phyloP scores from a whole-genome alignment of 352 stramenopile species.

The Globisporangium uncinulatum region DNA sequence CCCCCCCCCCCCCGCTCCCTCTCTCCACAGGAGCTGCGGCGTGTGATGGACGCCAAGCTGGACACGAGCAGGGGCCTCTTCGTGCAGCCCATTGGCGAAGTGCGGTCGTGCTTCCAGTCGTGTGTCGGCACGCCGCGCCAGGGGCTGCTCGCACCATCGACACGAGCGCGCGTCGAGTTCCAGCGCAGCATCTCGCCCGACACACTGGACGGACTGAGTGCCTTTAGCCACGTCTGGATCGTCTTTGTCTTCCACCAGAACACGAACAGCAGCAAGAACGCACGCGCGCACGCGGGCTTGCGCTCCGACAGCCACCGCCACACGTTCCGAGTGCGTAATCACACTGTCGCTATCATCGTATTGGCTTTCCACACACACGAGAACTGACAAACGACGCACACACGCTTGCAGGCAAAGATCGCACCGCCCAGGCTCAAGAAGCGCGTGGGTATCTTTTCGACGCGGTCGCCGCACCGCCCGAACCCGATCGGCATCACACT shows the following conservation, averaged over 20 bases:
- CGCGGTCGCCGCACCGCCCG: slow-evolving; percentile 94
- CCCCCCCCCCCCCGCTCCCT: neutral
- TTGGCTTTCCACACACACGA: slow-evolving; percentile 1
- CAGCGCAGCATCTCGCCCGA: slow-evolving; percentile 76
- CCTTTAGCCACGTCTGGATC: slow-evolving; percentile 88
- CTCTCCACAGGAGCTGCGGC: slow-evolving; percentile 45
- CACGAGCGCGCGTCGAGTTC: slow-evolving; percentile 65
- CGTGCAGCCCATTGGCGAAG: slow-evolving; percentile 69
- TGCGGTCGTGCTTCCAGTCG: slow-evolving; percentile 75
- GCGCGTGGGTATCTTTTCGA: slow-evolving; percentile 93
- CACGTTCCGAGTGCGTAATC: slow-evolving; percentile 39
- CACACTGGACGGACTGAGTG: slow-evolving; percentile 57
- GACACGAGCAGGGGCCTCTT: slow-evolving; percentile 71
- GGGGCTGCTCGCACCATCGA: slow-evolving; percentile 68
- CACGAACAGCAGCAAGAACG: slow-evolving; percentile 79
- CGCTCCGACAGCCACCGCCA: slow-evolving; percentile 67
- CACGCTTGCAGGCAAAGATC: slow-evolving; percentile 47
- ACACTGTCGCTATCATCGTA: neutral
- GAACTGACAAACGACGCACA: neutral
- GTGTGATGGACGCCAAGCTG: slow-evolving; percentile 69
- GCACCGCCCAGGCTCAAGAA: slow-evolving; percentile 64
- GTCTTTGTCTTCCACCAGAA: slow-evolving; percentile 89
- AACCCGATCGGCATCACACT: slow-evolving; percentile 94
- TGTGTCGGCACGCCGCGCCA: slow-evolving; percentile 74
- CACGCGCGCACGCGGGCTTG: slow-evolving; percentile 50